Base-by-base conservation (phyloP, 805 yeast genomes). In the Starmerella kuoi region DNA sequence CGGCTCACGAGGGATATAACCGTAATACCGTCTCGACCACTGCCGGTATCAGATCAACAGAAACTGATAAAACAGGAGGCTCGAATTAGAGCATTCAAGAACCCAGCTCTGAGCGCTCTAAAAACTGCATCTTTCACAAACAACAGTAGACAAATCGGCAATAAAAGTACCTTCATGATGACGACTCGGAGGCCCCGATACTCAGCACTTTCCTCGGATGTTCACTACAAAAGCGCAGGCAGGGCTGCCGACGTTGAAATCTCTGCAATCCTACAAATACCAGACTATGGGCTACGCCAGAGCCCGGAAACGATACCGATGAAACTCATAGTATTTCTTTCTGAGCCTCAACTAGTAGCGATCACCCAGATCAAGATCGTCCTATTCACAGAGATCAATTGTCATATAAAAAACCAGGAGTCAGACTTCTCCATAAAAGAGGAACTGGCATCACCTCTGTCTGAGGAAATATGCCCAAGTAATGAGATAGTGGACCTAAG, bases 21-120 rank as follows among this genome's bases (percentile, higher is more conserved):
- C 24, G 38, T 46, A n/a, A 28, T 42, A 14, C 49, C 49, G 19
- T 20, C 46, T 22, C 33, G 36, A 20, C 39, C 42, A 3, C 11
- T 27, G 26, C 34, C 34, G 3, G 31, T 24, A 4, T 23, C 37
- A 23, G 37, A 31, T 17, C 7, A 4, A 11, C 31, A 31, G 21
- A 30, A 30, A 30, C 18, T 30, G 18, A 15, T 9, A n/a, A 9
- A 15, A 30, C 9, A 15, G 18, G 33, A 30, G 33, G 18, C 18
- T 15, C 9, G 17, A 15, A 9, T 30, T 14, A 14, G 11, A 9
- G 33, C 33, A 14, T 30, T 14, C 33, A 9, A 30, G 18, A 19
- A 14, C 28, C 28, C 14, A 25, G 28, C 28, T 11, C 9, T 25
- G n/a, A n/a, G n/a, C n/a, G n/a, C n/a, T n/a, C n/a, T n/a, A n/a